Percentiles rank a stretch among this genome's conserved stretches.
Evolutionary conservation across 2,329 filamentous ascomycete genomes (phyloP).

Genomic region (Hypoxylon sp.): DNA sequence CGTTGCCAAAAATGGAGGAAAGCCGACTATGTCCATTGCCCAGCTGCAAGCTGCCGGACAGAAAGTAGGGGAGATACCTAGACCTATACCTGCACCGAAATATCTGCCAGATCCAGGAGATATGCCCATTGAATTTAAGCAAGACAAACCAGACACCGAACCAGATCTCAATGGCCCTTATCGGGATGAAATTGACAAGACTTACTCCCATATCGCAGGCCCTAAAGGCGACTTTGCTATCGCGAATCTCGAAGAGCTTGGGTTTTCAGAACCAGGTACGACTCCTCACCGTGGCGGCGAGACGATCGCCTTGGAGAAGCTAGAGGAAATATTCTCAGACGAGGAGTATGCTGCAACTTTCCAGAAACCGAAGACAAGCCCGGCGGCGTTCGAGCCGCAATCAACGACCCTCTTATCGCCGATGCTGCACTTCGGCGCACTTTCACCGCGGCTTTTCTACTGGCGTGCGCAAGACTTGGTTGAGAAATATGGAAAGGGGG

Average conservation of each 20-base stretch:
- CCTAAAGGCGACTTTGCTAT: conserved; percentile 78
- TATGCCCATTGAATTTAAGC: conserved; percentile 72
- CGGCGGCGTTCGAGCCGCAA: conserved; percentile 80
- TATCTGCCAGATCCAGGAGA: conserved; percentile 76
- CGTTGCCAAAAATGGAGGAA: conserved; percentile 74
- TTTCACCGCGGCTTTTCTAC: conserved; percentile 80
- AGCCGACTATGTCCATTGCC: conserved; percentile 81
- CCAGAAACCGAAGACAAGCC: conserved; percentile 81
- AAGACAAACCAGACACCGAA: conserved; percentile 64
- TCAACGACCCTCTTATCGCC: conserved; percentile 81
- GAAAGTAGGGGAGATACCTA: conserved; percentile 73
- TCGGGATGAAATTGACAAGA: conserved; percentile 68
- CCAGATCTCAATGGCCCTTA: conserved; percentile 73
- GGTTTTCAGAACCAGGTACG: conserved; percentile 74
- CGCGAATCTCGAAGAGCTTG: conserved; percentile 80
- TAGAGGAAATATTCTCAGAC: conserved; percentile 73
- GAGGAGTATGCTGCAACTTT: conserved; percentile 80
- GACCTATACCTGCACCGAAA: conserved; percentile 72
- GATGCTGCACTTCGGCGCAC: conserved; percentile 80
- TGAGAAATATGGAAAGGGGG: conserved; percentile 67
- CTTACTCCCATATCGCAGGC: conserved; percentile 74
- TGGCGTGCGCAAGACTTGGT: conserved; percentile 78
- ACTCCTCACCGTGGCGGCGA: conserved; percentile 81
- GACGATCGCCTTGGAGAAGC: conserved; percentile 70
- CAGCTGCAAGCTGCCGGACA: conserved; percentile 76